phyloP scores from a whole-genome alignment of 2,329 filamentous ascomycete genomes.

The Botrytis medusae region DNA sequence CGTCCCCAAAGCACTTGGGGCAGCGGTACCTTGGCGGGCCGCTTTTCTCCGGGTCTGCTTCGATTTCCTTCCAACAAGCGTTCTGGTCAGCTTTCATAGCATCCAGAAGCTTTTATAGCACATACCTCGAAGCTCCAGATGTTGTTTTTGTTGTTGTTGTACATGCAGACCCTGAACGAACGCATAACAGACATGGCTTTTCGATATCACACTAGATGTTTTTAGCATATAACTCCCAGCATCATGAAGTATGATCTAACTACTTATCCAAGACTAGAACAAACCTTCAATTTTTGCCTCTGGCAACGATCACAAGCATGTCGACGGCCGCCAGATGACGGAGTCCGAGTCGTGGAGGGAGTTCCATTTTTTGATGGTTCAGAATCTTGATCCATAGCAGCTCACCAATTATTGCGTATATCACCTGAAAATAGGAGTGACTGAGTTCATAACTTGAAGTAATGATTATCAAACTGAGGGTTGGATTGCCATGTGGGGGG shows the following conservation, averaged over 20 bases:
- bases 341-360: neutral
- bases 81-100: neutral
- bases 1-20: neutral
- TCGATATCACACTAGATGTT: neutral
- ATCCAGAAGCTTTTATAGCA: neutral
- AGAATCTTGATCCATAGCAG: neutral
- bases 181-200: neutral
- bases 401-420: neutral
- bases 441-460: neutral
- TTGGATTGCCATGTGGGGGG: neutral
- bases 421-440: neutral
- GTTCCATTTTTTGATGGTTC: neutral
- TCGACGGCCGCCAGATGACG: neutral
- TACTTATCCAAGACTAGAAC: neutral
- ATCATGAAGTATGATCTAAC: neutral
- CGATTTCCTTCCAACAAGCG: neutral
- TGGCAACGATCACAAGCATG: neutral
- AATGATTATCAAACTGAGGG: neutral
- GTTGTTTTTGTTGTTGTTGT: neutral
- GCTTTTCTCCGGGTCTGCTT: neutral
- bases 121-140: neutral
- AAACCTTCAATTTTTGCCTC: neutral
- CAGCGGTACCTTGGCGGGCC: neutral
- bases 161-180: neutral
- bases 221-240: neutral